phyloP scores from a whole-genome alignment of 495 filamentous ascomycete species.

The Geopyxis carbonaria region DNA sequence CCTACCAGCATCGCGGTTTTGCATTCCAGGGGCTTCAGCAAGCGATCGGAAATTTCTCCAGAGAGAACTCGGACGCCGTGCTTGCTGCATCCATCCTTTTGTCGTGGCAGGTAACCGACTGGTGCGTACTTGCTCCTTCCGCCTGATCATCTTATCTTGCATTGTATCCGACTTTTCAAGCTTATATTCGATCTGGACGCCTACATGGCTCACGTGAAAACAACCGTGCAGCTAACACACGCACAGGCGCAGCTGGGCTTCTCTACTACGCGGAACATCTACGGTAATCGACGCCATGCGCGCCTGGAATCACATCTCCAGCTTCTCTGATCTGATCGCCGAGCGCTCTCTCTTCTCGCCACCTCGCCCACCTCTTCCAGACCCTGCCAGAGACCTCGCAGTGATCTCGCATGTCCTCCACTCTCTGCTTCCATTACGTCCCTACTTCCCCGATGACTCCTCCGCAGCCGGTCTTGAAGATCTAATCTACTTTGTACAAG shows the following conservation, averaged over 20 bases:
- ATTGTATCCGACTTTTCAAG: too few species aligned
- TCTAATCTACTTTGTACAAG: conserved; percentile 63
- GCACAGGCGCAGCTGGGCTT: conserved; percentile 79
- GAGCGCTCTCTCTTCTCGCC: conserved; percentile 51
- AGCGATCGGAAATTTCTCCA: conserved; percentile 70
- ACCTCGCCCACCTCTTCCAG: conserved; percentile 34
- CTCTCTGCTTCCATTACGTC: conserved; percentile 53
- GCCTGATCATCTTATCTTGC: background rate
- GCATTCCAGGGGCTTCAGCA: conserved; percentile 78
- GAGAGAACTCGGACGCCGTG: conserved; percentile 75
- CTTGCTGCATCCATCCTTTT: conserved; percentile 82
- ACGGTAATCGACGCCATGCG: conserved; percentile 86
- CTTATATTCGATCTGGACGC: too few species aligned
- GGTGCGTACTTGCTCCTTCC: conserved; percentile 41
- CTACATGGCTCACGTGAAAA: too few species aligned
- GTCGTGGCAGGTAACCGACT: conserved; percentile 93
- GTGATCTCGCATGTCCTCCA: conserved; percentile 46
- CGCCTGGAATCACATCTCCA: conserved; percentile 75
- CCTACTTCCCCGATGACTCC: conserved; percentile 54
- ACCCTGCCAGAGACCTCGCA: conserved; percentile 45
- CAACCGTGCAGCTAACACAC: too few species aligned
- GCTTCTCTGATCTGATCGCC: conserved; percentile 69
- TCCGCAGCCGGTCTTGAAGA: conserved; percentile 60
- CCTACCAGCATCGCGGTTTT: conserved; percentile 66
- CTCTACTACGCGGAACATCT: conserved; percentile 77